Evolutionary conservation across 2,329 filamentous ascomycete genomes (phyloP).

Genomic region (Colletotrichum musae): DNA sequence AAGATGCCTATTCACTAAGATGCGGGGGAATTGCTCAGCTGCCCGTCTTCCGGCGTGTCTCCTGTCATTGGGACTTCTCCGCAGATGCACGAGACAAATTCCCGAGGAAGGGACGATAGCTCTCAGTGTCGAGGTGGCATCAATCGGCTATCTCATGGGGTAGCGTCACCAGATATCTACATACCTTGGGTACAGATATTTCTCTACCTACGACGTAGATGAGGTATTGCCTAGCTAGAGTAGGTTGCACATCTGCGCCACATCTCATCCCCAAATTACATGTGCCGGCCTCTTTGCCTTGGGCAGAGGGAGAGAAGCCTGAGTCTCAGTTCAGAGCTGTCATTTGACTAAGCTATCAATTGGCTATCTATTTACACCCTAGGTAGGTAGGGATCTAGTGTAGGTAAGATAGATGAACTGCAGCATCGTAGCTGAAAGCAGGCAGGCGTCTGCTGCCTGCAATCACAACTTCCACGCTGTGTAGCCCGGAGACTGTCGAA

Average conservation of each 20-base stretch:
- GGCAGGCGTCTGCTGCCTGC: background rate
- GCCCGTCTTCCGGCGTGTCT: background rate
- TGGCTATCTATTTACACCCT: no score
- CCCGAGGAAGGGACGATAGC: background rate
- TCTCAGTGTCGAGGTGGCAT: background rate
- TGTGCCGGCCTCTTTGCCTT: background rate
- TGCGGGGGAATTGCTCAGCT: background rate
- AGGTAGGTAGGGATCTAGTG: no score
- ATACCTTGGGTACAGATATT: no score
- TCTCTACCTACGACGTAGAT: no score
- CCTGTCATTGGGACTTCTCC: background rate
- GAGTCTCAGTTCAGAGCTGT: background rate
- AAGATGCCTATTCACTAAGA: background rate
- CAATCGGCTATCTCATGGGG: no score
- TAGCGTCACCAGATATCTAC: no score
- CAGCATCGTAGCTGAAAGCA: conserved; percentile 16
- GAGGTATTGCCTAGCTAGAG: background rate
- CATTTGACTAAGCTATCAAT: background rate
- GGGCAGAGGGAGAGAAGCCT: background rate
- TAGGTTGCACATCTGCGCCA: background rate
- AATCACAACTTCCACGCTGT: conserved; percentile 9
- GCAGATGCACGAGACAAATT: background rate
- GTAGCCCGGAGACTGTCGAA: conserved; percentile 4
- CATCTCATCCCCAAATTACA: conserved; percentile 6
- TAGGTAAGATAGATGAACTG: background rate